Percentiles rank a stretch among this genome's conserved stretches.
Evolutionary conservation across 2,329 filamentous ascomycete genomes (phyloP).

Genomic region (Neofusicoccum kwambonambiense): DNA sequence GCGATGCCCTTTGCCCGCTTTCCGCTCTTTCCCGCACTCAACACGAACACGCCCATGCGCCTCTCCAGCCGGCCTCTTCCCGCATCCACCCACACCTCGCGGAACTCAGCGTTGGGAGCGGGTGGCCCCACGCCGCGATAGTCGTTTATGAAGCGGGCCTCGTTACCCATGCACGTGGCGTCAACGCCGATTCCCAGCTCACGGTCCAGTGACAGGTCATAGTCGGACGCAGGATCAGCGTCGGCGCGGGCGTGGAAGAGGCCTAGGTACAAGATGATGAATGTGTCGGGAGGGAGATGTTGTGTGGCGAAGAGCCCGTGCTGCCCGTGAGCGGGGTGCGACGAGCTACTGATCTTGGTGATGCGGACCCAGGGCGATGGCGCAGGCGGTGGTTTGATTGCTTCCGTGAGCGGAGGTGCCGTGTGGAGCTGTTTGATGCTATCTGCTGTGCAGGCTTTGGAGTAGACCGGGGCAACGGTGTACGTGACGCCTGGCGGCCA

Average conservation of each 20-base stretch:
- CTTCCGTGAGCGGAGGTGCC: conserved; percentile 14
- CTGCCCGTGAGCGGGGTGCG: conserved; percentile 51
- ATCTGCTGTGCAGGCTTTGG: conserved; percentile 29
- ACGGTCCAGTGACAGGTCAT: conserved; percentile 53
- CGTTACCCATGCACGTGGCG: conserved; percentile 50
- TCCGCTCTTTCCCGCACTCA: conserved; percentile 49
- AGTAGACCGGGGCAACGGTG: conserved; percentile 31
- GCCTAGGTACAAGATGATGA: conserved; percentile 53
- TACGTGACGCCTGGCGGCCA: conserved; percentile 32
- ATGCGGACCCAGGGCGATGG: conserved; percentile 44
- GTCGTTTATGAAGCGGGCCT: conserved; percentile 55
- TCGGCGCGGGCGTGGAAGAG: conserved; percentile 46
- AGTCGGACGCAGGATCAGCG: conserved; percentile 45
- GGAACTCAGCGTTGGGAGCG: conserved; percentile 45
- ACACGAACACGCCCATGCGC: conserved; percentile 52
- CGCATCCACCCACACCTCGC: conserved; percentile 38
- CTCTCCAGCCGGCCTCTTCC: conserved; percentile 43
- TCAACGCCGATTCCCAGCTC: conserved; percentile 51
- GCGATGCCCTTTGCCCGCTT: conserved; percentile 47
- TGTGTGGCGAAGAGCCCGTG: conserved; percentile 48
- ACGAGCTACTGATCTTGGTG: conserved; percentile 36
- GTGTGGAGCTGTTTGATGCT: conserved; percentile 26
- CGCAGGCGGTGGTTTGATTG: conserved; percentile 20
- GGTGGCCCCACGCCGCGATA: conserved; percentile 47
- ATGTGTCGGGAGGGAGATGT: conserved; percentile 44